Conservation (phyloP, 2,329 filamentous ascomycete genomes). For the Talaromyces sp. region DNA sequence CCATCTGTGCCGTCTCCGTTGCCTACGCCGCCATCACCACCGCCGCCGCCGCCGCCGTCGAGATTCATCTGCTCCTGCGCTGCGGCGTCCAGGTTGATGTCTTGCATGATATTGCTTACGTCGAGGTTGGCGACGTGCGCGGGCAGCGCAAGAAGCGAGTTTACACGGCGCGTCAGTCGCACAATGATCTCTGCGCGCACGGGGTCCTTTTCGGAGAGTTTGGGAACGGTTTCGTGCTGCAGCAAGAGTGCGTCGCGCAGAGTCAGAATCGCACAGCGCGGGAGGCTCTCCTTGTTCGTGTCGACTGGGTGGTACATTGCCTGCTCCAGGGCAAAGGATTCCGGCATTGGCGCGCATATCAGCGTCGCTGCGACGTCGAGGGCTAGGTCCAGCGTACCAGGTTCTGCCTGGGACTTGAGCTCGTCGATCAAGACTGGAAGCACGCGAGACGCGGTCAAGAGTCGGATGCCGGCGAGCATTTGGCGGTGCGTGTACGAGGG, state of each 20-base stretch:
- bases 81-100: conserved; percentile 34
- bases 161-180: conserved; percentile 41
- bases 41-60: conserved; percentile 13
- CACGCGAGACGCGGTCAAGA: conserved; percentile 36
- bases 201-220: conserved; percentile 39
- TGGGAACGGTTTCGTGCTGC: conserved; percentile 33
- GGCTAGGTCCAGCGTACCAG: conserved; percentile 35
- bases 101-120: conserved; percentile 38
- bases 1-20: conserved; percentile 10
- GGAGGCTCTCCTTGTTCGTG: conserved; percentile 25
- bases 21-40: conserved; percentile 12
- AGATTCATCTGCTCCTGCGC: conserved; percentile 28
- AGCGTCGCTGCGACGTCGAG: conserved; percentile 41
- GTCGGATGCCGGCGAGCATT: conserved; percentile 38
- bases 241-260: conserved; percentile 37
- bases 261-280: conserved; percentile 31
- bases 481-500: conserved; percentile 53
- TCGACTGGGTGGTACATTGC: conserved; percentile 29
- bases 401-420: conserved; percentile 36
- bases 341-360: conserved; percentile 35
- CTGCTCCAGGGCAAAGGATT: conserved; percentile 35
- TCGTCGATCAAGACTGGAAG: conserved; percentile 36
- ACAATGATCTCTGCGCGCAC: conserved; percentile 40
- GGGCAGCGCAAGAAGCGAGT: conserved; percentile 32
- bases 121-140: conserved; percentile 37